Evolutionary conservation across 2,329 filamentous ascomycete genomes (phyloP).

Genomic region (Cladosporium austrohemisphaericum): DNA sequence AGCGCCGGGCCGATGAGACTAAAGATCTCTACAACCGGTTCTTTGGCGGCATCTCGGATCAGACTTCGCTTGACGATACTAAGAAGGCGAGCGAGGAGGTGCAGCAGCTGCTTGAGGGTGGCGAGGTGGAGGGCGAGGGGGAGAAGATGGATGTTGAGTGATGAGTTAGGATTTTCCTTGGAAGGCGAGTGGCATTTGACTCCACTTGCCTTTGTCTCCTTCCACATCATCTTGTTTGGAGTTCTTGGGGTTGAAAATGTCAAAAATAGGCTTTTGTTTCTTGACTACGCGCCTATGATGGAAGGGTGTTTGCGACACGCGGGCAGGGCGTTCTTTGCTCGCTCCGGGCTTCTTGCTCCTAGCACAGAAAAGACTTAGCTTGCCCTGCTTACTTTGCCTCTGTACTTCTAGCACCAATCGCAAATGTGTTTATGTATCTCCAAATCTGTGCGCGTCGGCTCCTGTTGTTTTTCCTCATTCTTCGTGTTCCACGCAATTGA

Average conservation of each 20-base stretch:
- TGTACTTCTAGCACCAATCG: too few species aligned
- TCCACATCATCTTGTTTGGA: not conserved
- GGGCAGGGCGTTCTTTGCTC: not conserved
- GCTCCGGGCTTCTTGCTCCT: too few species aligned
- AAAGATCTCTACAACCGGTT: conserved; percentile 44
- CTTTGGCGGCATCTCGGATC: conserved; percentile 46
- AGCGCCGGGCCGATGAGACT: conserved; percentile 19
- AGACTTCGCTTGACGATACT: conserved; percentile 44
- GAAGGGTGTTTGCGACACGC: not conserved
- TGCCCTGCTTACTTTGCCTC: too few species aligned
- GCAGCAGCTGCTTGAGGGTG: conserved; percentile 21
- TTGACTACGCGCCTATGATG: too few species aligned
- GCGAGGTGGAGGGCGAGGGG: conserved; percentile 17
- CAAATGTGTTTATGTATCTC: too few species aligned
- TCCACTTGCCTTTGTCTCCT: too few species aligned
- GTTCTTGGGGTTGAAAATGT: not conserved
- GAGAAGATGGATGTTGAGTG: conserved; percentile 27
- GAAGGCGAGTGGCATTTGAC: too few species aligned
- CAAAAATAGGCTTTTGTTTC: too few species aligned
- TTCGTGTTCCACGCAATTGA: not conserved
- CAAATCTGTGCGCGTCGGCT: too few species aligned
- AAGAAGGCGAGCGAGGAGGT: conserved; percentile 40
- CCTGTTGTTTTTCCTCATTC: too few species aligned
- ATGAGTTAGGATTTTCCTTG: too few species aligned
- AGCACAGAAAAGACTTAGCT: too few species aligned